Conservation (phyloP, 1,284 basidiomycete species). For the Tranzscheliella williamsii region DNA sequence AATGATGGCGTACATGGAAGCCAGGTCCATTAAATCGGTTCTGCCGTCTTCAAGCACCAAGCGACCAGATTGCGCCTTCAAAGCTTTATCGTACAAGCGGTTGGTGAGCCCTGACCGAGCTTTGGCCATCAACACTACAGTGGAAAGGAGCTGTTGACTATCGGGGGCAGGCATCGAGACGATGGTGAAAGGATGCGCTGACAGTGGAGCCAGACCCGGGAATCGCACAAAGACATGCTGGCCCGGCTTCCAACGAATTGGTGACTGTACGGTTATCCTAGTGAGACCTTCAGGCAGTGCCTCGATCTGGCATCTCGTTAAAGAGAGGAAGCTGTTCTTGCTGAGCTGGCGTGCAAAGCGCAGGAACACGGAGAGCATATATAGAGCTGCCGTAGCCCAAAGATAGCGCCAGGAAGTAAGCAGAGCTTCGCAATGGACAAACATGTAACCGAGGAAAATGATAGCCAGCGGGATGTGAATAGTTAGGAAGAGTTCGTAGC, state of each 20-base stretch:
- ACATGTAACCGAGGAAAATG: slow-evolving; percentile 49
- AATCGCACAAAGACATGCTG: slow-evolving; percentile 55
- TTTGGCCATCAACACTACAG: slow-evolving; percentile 36
- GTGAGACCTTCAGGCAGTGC: slow-evolving; percentile 26
- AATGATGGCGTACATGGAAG: slow-evolving; percentile 23
- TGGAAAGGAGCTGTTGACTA: slow-evolving; percentile 22
- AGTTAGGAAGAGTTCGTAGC: slow-evolving; percentile 56
- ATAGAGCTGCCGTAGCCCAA: slow-evolving; percentile 38
- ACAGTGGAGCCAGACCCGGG: slow-evolving; percentile 32
- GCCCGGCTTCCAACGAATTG: slow-evolving; percentile 47
- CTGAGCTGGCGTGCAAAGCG: slow-evolving; percentile 17
- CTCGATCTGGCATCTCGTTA: slow-evolving; percentile 16
- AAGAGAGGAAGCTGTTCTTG: slow-evolving; percentile 25
- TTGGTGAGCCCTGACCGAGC: slow-evolving; percentile 34
- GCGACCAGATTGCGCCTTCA: neutral
- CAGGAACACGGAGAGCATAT: slow-evolving; percentile 38
- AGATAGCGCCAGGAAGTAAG: slow-evolving; percentile 39
- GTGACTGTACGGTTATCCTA: slow-evolving; percentile 39
- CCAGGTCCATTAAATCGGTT: neutral
- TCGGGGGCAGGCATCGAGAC: slow-evolving; percentile 39
- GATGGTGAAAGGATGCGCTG: slow-evolving; percentile 56
- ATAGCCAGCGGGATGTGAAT: slow-evolving; percentile 46
- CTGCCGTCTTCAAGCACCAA: neutral
- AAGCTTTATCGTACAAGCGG: slow-evolving; percentile 11
- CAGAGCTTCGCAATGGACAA: slow-evolving; percentile 39